Base-by-base conservation (phyloP, 2,329 filamentous ascomycete genomes). In the Fusarium pseudocircinatum region DNA sequence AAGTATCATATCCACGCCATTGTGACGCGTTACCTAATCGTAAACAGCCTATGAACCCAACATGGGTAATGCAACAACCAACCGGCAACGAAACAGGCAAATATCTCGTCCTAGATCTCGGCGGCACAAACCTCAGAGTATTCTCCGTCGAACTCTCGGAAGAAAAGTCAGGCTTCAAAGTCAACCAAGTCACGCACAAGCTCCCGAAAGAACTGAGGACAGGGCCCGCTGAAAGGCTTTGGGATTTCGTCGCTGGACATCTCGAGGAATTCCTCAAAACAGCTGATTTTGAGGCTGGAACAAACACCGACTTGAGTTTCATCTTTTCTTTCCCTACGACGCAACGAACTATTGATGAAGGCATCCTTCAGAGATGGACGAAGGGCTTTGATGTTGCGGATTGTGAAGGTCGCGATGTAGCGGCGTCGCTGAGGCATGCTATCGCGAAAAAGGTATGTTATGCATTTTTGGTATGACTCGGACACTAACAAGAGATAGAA, bases 241-340 rank as follows among this genome's bases (percentile, higher is more conserved):
- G 63, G 63, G 63, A 66, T 15, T 66, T 59, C 0, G 26, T 66
- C 4, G 50, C 63, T 7, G 61, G 26, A 8, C 28, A 28, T 12
- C 61, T 66, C 0, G 61, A 59, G 11, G 40, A 53, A 5, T 66
- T 66, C 1, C 49, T 66, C 0, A 14, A 43, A 18, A 40, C 36
- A 4, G 42, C 49, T 6, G 43, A 32, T n/a, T 58, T 66, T 2
- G 61, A 66, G 4, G 16, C 28, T 11, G 42, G 24, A 10, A n/a
- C n/a, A 1, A 40, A n/a, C 15, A 66, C 36, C 0, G 63, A 66
- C 14, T 37, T 66, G n/a, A 66, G 95, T 78, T 98, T 98, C 85
- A 98, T 96, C 43, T 98, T 98, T 84, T 97, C 94, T 4, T 98
- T 97, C 81, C 96, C 96, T 5, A 95, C 94, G 8, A 96, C 94